phyloP scores from a whole-genome alignment of 352 stramenopile genomes.

The Plasmopara viticola region DNA sequence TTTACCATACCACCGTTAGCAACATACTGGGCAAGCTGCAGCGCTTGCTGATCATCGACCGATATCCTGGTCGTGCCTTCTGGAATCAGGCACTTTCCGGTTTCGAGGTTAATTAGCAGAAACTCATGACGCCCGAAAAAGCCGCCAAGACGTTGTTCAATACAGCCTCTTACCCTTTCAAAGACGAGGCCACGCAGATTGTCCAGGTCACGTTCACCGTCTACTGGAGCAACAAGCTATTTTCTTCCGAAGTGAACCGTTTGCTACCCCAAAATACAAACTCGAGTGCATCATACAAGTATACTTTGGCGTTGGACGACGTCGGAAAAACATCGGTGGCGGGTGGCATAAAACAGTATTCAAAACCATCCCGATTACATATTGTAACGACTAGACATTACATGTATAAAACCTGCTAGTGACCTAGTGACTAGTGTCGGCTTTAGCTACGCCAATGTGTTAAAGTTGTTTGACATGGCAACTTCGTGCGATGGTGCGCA shows the following conservation, averaged over 20 bases:
- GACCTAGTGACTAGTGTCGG: not conserved
- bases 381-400: not conserved
- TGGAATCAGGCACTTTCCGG: constrained; percentile 38
- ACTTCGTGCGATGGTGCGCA: not conserved
- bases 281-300: not conserved
- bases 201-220: not conserved
- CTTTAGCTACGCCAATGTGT: not conserved
- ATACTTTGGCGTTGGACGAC: not conserved
- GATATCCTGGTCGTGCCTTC: constrained; percentile 6
- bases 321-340: not conserved
- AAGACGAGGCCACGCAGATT: not conserved
- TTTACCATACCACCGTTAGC: not conserved
- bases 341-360: not conserved
- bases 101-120: constrained; percentile 24
- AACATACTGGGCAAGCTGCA: not conserved
- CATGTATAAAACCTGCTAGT: not conserved
- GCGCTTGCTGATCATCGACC: not conserved
- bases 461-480: not conserved
- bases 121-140: constrained; percentile 15
- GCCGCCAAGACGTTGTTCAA: constrained; percentile 1
- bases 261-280: not conserved
- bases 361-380: not conserved
- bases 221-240: not conserved
- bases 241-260: not conserved
- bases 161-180: not conserved